Percentiles rank a stretch among this genome's conserved stretches.
phyloP scores from a whole-genome alignment of 768 basidiomycete species.

The Agaricus subrufescens region DNA sequence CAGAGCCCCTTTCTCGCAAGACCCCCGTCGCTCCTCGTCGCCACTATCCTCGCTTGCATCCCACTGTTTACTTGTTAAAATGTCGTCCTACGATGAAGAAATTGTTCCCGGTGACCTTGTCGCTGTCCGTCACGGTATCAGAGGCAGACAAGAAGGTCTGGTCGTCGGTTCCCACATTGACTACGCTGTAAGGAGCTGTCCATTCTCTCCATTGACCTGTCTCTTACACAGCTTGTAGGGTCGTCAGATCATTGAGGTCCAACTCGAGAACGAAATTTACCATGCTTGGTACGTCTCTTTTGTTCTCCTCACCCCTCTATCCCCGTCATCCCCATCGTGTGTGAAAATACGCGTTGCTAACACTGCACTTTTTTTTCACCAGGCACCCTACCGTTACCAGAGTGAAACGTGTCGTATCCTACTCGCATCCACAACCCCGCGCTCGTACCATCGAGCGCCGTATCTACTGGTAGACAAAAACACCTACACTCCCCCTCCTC shows the following conservation, averaged over 20 bases:
- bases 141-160: conserved; percentile 71
- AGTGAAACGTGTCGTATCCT: conserved; percentile 67
- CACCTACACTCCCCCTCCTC: no score
- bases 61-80: neutral
- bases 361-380: neutral
- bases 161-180: conserved; percentile 76
- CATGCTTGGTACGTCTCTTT: conserved; percentile 47
- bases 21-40: neutral
- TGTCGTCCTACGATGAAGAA: conserved; percentile 14
- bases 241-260: conserved; percentile 78
- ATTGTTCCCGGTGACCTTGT: conserved; percentile 79
- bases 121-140: conserved; percentile 59
- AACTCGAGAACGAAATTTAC: conserved; percentile 70
- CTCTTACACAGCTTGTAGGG: conserved; percentile 41
- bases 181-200: conserved; percentile 46
- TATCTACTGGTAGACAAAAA: conserved; percentile 61
- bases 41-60: no score
- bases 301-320: no score
- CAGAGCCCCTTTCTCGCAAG: neutral
- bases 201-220: neutral
- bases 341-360: no score
- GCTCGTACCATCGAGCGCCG: conserved; percentile 65
- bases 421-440: conserved; percentile 35
- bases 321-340: no score
- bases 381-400: conserved; percentile 81